These are phyloP conservation scores for Leersia perrieri DNA, from an alignment of 176 grass and related monocot species.

Conservation along the genomic window DNA sequence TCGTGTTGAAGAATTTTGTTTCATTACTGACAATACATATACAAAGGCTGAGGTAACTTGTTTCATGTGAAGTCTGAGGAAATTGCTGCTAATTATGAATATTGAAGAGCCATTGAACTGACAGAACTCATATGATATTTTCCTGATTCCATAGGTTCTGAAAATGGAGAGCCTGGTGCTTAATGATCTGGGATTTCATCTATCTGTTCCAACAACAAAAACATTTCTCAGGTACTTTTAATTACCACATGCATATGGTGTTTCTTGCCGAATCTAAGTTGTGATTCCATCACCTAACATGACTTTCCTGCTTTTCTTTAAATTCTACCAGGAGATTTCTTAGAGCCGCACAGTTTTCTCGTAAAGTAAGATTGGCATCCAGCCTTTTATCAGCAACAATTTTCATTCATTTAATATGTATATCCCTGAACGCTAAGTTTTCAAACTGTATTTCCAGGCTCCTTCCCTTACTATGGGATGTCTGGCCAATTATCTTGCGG, in stretches of 20 bases:
- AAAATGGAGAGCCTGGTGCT: conserved; percentile 77
- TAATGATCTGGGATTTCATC: conserved; percentile 56
- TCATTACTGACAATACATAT: conserved; percentile 81
- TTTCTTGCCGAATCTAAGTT: conserved; percentile 26
- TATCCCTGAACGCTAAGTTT: conserved; percentile 12
- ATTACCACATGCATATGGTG: conserved; percentile 1
- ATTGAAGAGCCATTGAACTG: conserved; percentile 15
- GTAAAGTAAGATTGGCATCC: conserved; percentile 53
- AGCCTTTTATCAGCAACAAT: conserved; percentile 18
- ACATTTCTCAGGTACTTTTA: conserved; percentile 74
- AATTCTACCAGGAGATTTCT: conserved; percentile 77
- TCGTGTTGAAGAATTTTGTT: conserved; percentile 79
- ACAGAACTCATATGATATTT: conserved; percentile 14
- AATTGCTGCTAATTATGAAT: conserved; percentile 14
- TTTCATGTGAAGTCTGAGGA: background rate
- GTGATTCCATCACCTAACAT: conserved; percentile 17
- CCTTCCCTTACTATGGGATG: conserved; percentile 41
- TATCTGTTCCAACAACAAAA: conserved; percentile 80
- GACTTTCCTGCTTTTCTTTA: conserved; percentile 14
- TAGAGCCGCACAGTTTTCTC: conserved; percentile 63
- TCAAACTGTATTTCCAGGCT: conserved; percentile 44
- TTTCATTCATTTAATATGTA: conserved; percentile 21
- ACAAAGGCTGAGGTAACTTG: conserved; percentile 70
- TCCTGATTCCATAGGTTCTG: conserved; percentile 62
- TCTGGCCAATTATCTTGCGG: conserved; percentile 79